Base-by-base conservation (phyloP, 371 early-diverging fungal genomes). In the Mortierella sp. region DNA sequence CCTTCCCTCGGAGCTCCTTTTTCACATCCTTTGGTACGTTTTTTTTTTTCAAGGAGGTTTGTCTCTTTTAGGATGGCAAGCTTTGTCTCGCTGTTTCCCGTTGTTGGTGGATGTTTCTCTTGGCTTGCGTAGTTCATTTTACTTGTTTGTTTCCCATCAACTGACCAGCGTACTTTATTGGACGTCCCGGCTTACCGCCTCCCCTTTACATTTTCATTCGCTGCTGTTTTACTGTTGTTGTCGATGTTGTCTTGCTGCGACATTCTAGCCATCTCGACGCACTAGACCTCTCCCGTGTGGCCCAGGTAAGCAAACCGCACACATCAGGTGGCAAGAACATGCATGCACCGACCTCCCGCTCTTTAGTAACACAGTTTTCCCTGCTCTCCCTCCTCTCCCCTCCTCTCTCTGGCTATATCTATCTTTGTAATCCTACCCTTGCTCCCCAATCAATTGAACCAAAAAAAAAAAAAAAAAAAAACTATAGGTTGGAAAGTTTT, bases 1-100 rank as follows among this genome's bases (percentile, higher is more conserved):
- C 49, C 75, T 83, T 48, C 84, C 84, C n/a, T 83, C 72, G 24
- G 84, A 83, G 41, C 77, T 83, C 24, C 54, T 83, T 43, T 83
- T 80, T 48, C 51, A 77, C 75, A 75, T 83, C 27, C 75, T 83
- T 4, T 83, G 84, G 84, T 83, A 83, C 11, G 75, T 58, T 70
- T 8, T 24, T 24, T 65, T 24, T 56, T 12, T 72, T 71, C 41
- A 7, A 63, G 63, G 63, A 35, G 63, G 41, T 51, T 63, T 56
- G 12, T 54, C 35, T 21, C 38, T 38, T 41, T 51, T 51, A 29
- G 41, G 54, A 7, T 41, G 21, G 21, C 51, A 51, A 46, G 29
- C 43, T 70, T 60, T 60, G 38, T 71, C 4, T 73, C 18, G 32
- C 29, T 56, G 24, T 14, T 14, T 49, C 32, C 32, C 46, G 29